Base-by-base conservation (phyloP, 2,329 filamentous ascomycete species). In the Xylariaceae sp. region DNA sequence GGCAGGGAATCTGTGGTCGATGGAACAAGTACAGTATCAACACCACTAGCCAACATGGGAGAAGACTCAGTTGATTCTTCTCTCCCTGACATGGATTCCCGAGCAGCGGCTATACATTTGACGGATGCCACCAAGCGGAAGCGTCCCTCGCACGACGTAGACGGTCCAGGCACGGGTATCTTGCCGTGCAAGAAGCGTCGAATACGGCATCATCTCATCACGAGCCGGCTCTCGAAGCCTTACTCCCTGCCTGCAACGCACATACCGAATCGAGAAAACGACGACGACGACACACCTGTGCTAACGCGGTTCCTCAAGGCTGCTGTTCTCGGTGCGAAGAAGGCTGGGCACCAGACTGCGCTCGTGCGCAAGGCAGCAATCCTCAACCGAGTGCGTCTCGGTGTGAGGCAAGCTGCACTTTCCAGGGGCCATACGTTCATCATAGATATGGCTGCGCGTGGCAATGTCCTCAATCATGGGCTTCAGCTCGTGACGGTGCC, bases 201-300 rank as follows among this genome's bases (percentile, higher is more conserved):
- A 3, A 64, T 87, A 3, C 73, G 81, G 1, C 66, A 78, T 2
- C 64, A 74, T 16, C 71, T 87, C 33, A 78, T 87, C 55, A 88
- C 85, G 2, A 87, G 82, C 16, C 74, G 82, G 7, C 76, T 88
- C 1, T 87, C 83, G 9, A 75, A 72, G 36, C 83, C 84, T 1
- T 88, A 79, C 61, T 86, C 83, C 0, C 69, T 77, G 19, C 84
- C 84, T 0, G 80, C 84, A 3, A 81, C 82, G 33, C 82, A 87
- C 53, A 85, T 87, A 42, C 70, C 83, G 39, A 78, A 82, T 59
- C 74, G 81, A 19, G 80, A 26, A 11, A 26, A 79, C 42, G 70
- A 67, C 11, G 68, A 71, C 4, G 68, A 74, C 48, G 72, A 67
- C 34, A 47, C 53, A 35, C 56, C 57, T 0, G 49, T 58, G 13